These are phyloP conservation scores for Hypoxylon sp. DNA, from an alignment of 2,329 filamentous ascomycete genomes.

Conservation along the genomic window DNA sequence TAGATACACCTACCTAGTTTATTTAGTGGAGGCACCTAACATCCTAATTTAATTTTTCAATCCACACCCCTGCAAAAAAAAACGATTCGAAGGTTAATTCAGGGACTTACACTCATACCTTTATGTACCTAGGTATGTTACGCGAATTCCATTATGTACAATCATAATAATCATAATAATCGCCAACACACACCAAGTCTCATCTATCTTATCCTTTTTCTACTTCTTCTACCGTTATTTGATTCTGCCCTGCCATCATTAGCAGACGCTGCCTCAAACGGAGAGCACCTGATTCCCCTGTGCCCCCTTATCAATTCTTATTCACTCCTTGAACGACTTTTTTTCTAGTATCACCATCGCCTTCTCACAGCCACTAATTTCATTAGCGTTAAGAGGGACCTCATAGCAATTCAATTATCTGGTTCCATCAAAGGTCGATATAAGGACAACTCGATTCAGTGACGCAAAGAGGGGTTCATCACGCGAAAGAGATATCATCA, in stretches of 20 bases:
- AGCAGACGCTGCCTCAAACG: slow-evolving; percentile 12
- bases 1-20: no score
- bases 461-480: slow-evolving; percentile 1
- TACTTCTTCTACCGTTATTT: slow-evolving; percentile 11
- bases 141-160: neutral
- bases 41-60: neutral
- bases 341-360: slow-evolving; percentile 4
- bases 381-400: neutral
- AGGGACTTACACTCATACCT: neutral
- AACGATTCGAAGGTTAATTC: neutral
- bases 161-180: slow-evolving; percentile 1
- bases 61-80: neutral
- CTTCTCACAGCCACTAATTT: neutral
- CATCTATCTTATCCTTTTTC: slow-evolving; percentile 7
- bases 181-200: slow-evolving; percentile 3
- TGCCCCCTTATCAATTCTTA: slow-evolving; percentile 14
- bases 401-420: neutral
- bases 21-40: neutral
- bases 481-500: neutral
- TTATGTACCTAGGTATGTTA: neutral
- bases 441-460: slow-evolving; percentile 15
- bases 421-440: neutral
- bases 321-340: slow-evolving; percentile 25
- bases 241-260: slow-evolving; percentile 20
- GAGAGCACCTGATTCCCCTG: neutral